These are phyloP conservation scores for Lachnellula occidentalis DNA, from an alignment of 2,329 filamentous ascomycete species.

Conservation along the genomic window DNA sequence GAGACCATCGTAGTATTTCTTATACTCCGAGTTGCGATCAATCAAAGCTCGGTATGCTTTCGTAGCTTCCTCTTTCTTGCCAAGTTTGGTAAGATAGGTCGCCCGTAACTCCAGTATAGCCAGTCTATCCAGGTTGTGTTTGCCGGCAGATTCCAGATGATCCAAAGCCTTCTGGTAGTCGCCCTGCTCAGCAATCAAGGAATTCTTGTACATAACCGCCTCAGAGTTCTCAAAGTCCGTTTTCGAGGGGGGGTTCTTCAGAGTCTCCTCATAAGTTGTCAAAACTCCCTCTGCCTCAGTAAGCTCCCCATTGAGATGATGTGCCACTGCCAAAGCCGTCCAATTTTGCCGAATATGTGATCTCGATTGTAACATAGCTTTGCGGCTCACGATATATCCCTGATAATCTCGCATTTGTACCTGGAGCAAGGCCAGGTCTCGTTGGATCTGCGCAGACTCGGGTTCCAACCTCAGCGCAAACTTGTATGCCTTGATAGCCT, in stretches of 20 bases:
- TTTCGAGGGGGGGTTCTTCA: conserved; percentile 73
- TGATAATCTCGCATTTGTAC: conserved; percentile 94
- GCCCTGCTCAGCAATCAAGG: conserved; percentile 84
- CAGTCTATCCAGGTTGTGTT: conserved; percentile 75
- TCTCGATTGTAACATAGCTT: conserved; percentile 78
- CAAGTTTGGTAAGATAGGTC: conserved; percentile 75
- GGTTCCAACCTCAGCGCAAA: conserved; percentile 90
- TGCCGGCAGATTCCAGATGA: conserved; percentile 73
- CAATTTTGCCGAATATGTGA: conserved; percentile 85
- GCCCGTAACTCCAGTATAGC: conserved; percentile 82
- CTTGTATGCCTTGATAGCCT: conserved; percentile 98
- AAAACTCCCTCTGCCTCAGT: conserved; percentile 84
- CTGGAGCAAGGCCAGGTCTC: conserved; percentile 88
- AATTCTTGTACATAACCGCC: conserved; percentile 91
- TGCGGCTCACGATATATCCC: conserved; percentile 86
- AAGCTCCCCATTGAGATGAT: conserved; percentile 84
- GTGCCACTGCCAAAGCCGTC: conserved; percentile 92
- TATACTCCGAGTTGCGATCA: conserved; percentile 82
- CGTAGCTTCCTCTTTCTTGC: conserved; percentile 70
- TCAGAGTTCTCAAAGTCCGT: conserved; percentile 90
- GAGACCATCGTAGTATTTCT: conserved; percentile 77
- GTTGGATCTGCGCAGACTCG: conserved; percentile 89
- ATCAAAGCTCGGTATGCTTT: conserved; percentile 76
- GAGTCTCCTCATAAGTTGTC: conserved; percentile 85
- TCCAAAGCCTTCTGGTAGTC: conserved; percentile 78